These are phyloP conservation scores for Kluyveromyces siamensis DNA, from an alignment of 805 yeast species.

Conservation along the genomic window DNA sequence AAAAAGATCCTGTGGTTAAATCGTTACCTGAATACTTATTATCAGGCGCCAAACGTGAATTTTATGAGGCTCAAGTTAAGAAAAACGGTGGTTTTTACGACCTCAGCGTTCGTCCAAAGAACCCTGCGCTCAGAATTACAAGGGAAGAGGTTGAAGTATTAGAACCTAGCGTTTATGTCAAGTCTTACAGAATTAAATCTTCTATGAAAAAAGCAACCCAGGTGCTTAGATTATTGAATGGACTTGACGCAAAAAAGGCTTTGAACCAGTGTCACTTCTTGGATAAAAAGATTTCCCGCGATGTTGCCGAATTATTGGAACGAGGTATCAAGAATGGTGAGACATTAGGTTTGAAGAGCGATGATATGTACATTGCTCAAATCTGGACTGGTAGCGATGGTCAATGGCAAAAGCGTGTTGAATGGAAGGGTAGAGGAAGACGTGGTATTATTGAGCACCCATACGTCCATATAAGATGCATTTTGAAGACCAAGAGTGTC, in stretches of 20 bases:
- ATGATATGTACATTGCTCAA: constrained; percentile 61
- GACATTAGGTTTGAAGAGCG: constrained; percentile 46
- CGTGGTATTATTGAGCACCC: constrained; percentile 69
- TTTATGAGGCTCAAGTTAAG: constrained; percentile 54
- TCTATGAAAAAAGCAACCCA: constrained; percentile 81
- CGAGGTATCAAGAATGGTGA: constrained; percentile 65
- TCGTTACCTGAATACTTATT: constrained; percentile 47
- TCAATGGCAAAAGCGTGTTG: constrained; percentile 55
- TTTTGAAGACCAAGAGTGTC: constrained; percentile 53
- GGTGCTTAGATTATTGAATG: constrained; percentile 67
- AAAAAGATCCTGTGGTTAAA: constrained; percentile 34
- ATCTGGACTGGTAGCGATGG: constrained; percentile 95
- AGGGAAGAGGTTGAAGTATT: constrained; percentile 63
- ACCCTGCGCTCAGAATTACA: constrained; percentile 40
- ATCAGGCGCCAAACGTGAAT: constrained; percentile 59
- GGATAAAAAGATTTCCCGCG: constrained; percentile 68
- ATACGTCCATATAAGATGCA: constrained; percentile 71
- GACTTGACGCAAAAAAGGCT: constrained; percentile 64
- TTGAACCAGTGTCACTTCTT: constrained; percentile 89
- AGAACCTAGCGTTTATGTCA: constrained; percentile 80
- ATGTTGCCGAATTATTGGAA: constrained; percentile 65
- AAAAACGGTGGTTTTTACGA: constrained; percentile 62
- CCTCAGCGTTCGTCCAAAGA: constrained; percentile 43
- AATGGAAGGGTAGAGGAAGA: constrained; percentile 86
- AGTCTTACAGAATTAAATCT: constrained; percentile 77